Evolutionary conservation across 2,329 filamentous ascomycete genomes (phyloP), one percentile per base, ranked within the genome.

Genomic region (Aspergillus proliferans): DNA sequence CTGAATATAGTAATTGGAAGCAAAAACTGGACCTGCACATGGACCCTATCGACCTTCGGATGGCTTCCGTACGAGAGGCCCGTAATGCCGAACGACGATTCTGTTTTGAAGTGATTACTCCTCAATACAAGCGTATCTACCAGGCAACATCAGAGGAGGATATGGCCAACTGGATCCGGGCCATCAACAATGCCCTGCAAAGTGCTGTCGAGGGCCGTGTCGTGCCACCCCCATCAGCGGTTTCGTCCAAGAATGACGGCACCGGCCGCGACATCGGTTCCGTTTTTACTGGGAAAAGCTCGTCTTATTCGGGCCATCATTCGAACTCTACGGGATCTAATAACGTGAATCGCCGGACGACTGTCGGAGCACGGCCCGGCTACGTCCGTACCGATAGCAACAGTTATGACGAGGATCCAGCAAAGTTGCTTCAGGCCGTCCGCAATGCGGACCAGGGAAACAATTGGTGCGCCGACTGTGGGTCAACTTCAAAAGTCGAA

Each of bases 1-100:
- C 92, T 1, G 93, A 98, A 65, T 98, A 98, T 71, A 95, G 91
- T 66, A 97, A 98, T 68, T 98, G 93, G 93, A 98, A 98, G 71
- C 89, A 98, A 67, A 92, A 84, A 67, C 80, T 98, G 21, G 93
- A 98, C 69, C 76, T 97, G 22, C 94, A 98, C 67, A 97, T 95
- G 83, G 93, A 97, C 2, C 93, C 93, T 0, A 97, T 98, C 56
- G 94, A 98, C 68, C 76, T 98, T 42, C 87, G 93, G 33, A 93
- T 97, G 83, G 93, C 93, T 8, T 97, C 93, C 14, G 94, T 98
- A 14, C 84, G 93, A 49, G 93, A 98, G 72, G 92, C 94, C 38
- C 85, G 93, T 21, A 95, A 94, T 67, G 88, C 91, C 1, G 94
- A 98, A 61, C 82, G 93, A 22, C 83, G 93, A 4, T 98, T 98